phyloP scores from a whole-genome alignment of 306 rosid genomes.

The Lathyrus oleraceus region DNA sequence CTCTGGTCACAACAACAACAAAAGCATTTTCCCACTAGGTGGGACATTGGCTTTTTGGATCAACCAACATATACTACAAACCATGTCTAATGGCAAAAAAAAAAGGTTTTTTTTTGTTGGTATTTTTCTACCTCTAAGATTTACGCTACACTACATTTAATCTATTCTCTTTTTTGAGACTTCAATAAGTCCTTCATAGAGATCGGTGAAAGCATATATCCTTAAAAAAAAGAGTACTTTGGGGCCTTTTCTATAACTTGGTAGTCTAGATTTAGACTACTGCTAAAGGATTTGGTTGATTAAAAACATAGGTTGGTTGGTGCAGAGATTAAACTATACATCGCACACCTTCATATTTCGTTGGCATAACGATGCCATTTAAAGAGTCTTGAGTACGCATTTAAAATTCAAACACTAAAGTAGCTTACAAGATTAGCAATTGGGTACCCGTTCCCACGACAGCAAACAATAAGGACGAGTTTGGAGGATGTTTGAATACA shows the following conservation, averaged over 20 bases:
- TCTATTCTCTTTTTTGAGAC: not conserved
- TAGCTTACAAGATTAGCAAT: conserved; percentile 73
- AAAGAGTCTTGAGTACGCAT: conserved; percentile 25
- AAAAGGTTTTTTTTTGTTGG: too few species aligned
- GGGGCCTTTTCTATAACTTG: not conserved
- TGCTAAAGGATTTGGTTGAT: conserved; percentile 14
- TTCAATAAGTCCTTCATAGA: not conserved
- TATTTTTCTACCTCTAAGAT: too few species aligned
- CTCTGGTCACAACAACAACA: too few species aligned
- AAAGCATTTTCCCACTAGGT: too few species aligned
- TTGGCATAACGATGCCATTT: conserved; percentile 26
- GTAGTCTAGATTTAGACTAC: conserved; percentile 15
- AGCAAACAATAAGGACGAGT: conserved; percentile 68
- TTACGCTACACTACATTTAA: not conserved
- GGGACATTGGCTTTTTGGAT: too few species aligned
- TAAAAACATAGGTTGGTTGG: conserved; percentile 23
- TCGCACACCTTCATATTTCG: conserved; percentile 25
- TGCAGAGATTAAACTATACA: conserved; percentile 13
- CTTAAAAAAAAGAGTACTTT: conserved; percentile 12
- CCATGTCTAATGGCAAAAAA: too few species aligned
- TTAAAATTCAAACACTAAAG: conserved; percentile 33
- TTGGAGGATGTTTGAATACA: conserved; percentile 72
- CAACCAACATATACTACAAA: too few species aligned
- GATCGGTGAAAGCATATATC: conserved; percentile 9
- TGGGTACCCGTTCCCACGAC: conserved; percentile 83